Base-by-base conservation (phyloP, 768 basidiomycete genomes). In the Neoboletus subvelutipes region DNA sequence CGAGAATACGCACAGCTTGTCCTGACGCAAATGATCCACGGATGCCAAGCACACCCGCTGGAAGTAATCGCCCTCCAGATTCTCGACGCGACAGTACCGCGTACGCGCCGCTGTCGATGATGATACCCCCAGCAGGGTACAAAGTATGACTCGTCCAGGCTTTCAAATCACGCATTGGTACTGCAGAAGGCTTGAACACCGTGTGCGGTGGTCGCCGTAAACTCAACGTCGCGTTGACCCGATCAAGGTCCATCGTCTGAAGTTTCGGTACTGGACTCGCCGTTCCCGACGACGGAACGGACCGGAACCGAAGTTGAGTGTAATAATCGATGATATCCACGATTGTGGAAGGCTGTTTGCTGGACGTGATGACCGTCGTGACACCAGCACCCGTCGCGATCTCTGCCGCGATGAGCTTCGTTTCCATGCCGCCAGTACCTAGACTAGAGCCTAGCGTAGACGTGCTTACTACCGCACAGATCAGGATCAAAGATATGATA, bases 401-500 rank as follows among this genome's bases (percentile, higher is more conserved):
- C 67, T 99, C 97, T 0, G 97, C 96, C 1, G 97, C 97, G 61
- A 98, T 97, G 63, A 98, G 83, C 68, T 98, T 99, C 3, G 97
- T 99, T 73, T 97, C 94, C 97, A 98, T 98, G 4, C 97, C 97
- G 0, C 97, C 97, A 1, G 97, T 98, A 0, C 97, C 97, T 12
- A 99, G 81, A 62, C 83, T 92, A 1, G 93, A 95, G 0, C 97
- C 97, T 1, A 96, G 79, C 0, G 97, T 97, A 3, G 85, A 84
- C 0, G 93, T 97, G 71, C 92, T 95, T 9, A 99, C 97, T 96
- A 46, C 28, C 22, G 18, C 20, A 8, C 2, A 1, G 22, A 43
- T 45, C 17, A 51, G 47, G 18, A 50, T 48, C 17, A 39, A 50
- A 24, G 1, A 50, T 24, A 29, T n/a, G 3, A 1, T 31, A 12